phyloP scores from a whole-genome alignment of 1,139 yeast genomes.

The Hanseniaspora gamundiae region DNA sequence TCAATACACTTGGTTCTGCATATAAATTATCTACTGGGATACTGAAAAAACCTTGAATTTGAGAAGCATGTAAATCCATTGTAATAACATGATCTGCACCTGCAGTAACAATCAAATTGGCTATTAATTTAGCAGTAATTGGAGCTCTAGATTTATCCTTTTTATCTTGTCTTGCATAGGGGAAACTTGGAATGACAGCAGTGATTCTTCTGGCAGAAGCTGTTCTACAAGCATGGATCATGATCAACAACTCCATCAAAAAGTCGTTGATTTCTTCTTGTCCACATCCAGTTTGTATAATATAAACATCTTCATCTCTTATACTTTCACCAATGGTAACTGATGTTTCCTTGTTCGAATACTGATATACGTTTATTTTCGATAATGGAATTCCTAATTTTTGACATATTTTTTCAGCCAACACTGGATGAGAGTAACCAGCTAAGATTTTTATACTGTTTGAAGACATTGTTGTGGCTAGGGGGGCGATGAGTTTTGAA shows the following conservation, averaged over 20 bases:
- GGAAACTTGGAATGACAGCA: conserved; percentile 90
- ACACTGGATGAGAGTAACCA: conserved; percentile 77
- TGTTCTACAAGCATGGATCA: conserved; percentile 90
- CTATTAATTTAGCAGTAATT: conserved; percentile 91
- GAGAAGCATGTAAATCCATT: conserved; percentile 95
- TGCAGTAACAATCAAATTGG: conserved; percentile 88
- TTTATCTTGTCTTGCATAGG: conserved; percentile 95
- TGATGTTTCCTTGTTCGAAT: conserved; percentile 60
- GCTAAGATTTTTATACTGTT: conserved; percentile 83
- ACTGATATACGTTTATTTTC: conserved; percentile 28
- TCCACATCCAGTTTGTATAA: conserved; percentile 89
- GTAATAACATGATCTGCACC: conserved; percentile 96
- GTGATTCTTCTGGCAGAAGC: conserved; percentile 94
- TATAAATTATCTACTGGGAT: conserved; percentile 94
- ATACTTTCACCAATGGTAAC: conserved; percentile 91
- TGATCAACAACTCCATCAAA: conserved; percentile 74
- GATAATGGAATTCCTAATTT: conserved; percentile 52
- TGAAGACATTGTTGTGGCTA: conserved; percentile 57
- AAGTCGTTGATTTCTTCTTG: conserved; percentile 61
- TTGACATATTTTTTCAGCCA: conserved; percentile 75
- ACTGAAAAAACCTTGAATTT: conserved; percentile 92
- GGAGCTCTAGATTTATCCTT: conserved; percentile 96
- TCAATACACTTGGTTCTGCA: conserved; percentile 88
- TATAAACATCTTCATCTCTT: conserved; percentile 90
- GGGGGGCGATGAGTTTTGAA: too few species aligned